Evolutionary conservation across 352 stramenopile genomes (phyloP).

Genomic region (Globisporangium recalcitrans): DNA sequence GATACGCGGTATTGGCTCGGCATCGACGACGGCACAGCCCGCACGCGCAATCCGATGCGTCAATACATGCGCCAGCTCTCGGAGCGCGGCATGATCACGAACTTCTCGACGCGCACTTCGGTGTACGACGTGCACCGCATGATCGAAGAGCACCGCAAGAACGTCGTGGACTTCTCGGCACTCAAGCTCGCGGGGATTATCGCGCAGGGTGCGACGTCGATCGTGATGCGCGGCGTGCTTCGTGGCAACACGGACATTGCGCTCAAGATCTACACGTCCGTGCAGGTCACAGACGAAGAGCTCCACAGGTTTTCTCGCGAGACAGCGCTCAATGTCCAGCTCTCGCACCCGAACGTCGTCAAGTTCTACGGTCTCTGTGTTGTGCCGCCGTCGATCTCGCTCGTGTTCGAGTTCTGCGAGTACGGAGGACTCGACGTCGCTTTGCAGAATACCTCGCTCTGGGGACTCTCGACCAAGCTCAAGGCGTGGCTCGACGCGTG

Average conservation of each 20-base stretch:
- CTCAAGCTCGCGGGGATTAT: conserved; percentile 74
- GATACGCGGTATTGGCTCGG: conserved; percentile 84
- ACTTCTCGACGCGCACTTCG: conserved; percentile 83
- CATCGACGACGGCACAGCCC: conserved; percentile 57
- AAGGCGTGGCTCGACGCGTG: conserved; percentile 84
- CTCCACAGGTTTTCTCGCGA: conserved; percentile 76
- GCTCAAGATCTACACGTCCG: conserved; percentile 83
- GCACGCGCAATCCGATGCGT: conserved; percentile 52
- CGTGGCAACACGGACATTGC: conserved; percentile 55
- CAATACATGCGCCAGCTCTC: conserved; percentile 70
- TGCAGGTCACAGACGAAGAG: conserved; percentile 82
- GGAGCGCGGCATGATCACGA: conserved; percentile 82
- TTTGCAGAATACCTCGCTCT: conserved; percentile 43
- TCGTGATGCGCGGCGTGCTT: conserved; percentile 74
- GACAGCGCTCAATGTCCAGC: conserved; percentile 71
- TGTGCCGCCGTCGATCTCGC: conserved; percentile 75
- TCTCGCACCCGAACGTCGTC: conserved; percentile 83
- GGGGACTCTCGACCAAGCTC: conserved; percentile 66
- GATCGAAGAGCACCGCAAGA: conserved; percentile 82
- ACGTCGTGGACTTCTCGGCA: conserved; percentile 75
- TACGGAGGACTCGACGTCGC: conserved; percentile 69
- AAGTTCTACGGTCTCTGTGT: conserved; percentile 80
- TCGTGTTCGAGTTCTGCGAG: conserved; percentile 87
- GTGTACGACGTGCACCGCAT: conserved; percentile 87
- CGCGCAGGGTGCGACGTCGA: conserved; percentile 71